Evolutionary conservation across 1,284 basidiomycete genomes (phyloP).

Genomic region (Sutorius eximius): DNA sequence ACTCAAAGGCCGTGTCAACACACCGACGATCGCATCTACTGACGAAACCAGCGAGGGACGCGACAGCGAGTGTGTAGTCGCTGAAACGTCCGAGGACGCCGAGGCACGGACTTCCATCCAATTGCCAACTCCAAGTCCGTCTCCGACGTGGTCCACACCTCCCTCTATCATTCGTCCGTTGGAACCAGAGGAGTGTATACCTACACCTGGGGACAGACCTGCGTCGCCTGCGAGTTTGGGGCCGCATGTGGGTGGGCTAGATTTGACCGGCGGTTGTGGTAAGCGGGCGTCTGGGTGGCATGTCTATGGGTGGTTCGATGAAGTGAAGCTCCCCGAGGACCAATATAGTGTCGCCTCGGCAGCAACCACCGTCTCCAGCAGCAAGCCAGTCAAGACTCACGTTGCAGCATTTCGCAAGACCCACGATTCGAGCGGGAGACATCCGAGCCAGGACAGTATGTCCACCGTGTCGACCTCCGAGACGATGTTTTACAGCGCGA

Average conservation of each 20-base stretch:
- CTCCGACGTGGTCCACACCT: conserved; percentile 21
- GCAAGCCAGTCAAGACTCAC: conserved; percentile 12
- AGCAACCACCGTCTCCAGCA: neutral
- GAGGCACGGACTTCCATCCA: conserved; percentile 2
- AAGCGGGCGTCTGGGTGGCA: conserved; percentile 37
- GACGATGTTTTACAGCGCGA: conserved; percentile 32
- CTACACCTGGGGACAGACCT: conserved; percentile 8
- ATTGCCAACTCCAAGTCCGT: conserved; percentile 32
- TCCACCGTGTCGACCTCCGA: conserved; percentile 26
- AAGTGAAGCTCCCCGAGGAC: conserved; percentile 13
- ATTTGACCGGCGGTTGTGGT: conserved; percentile 30
- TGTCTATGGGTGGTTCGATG: conserved; percentile 34
- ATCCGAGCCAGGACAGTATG: conserved; percentile 31
- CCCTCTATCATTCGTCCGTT: neutral
- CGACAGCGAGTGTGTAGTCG: conserved; percentile 1
- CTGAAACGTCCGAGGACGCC: neutral
- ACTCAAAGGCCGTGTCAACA: conserved; percentile 16
- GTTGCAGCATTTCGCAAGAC: conserved; percentile 14
- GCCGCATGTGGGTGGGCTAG: conserved; percentile 31
- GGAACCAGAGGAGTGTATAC: conserved; percentile 4
- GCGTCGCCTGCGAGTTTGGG: conserved; percentile 26
- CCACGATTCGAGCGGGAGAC: conserved; percentile 7
- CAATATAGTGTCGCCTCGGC: neutral
- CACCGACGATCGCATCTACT: neutral
- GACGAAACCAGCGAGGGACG: conserved; percentile 6